Conservation (phyloP, 1,139 yeast species). For the Scheffersomyces segobiensis region DNA sequence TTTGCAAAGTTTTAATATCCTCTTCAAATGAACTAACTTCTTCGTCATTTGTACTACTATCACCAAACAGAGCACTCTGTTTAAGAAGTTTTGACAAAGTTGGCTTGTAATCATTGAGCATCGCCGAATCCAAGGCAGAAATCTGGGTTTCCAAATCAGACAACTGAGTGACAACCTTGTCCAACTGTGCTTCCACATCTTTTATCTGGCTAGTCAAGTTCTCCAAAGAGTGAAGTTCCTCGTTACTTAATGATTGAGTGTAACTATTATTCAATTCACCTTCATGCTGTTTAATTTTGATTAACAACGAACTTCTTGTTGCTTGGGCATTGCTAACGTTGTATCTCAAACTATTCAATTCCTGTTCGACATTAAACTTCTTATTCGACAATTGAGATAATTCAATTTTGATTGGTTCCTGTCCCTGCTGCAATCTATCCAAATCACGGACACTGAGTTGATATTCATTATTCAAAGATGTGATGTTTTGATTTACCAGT, state of each 20-base stretch:
- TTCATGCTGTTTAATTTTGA: conserved; percentile 39
- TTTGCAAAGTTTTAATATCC: conserved; percentile 22
- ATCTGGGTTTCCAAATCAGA: conserved; percentile 52
- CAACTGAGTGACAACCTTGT: conserved; percentile 42
- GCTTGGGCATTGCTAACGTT: conserved; percentile 23
- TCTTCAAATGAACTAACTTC: conserved; percentile 41
- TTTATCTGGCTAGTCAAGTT: conserved; percentile 40
- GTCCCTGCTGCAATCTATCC: conserved; percentile 34
- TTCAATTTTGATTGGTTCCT: conserved; percentile 46
- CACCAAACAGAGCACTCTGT: conserved; percentile 26
- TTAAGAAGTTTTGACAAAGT: conserved; percentile 37
- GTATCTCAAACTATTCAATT: conserved; percentile 26
- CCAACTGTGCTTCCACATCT: conserved; percentile 40
- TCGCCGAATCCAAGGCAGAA: conserved; percentile 56
- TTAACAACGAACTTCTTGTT: conserved; percentile 25
- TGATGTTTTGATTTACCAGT: conserved; percentile 26
- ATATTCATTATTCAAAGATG: conserved; percentile 42
- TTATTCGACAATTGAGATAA: conserved; percentile 42
- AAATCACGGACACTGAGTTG: conserved; percentile 41
- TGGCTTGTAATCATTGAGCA: conserved; percentile 49
- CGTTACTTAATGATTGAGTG: conserved; percentile 49
- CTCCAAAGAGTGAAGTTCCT: conserved; percentile 38
- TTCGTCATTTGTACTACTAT: conserved; percentile 34
- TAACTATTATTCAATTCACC: conserved; percentile 59
- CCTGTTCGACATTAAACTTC: conserved; percentile 44